These are phyloP conservation scores for Solanum ossicruentum DNA, from an alignment of 257 asterid genomes.

Conservation along the genomic window DNA sequence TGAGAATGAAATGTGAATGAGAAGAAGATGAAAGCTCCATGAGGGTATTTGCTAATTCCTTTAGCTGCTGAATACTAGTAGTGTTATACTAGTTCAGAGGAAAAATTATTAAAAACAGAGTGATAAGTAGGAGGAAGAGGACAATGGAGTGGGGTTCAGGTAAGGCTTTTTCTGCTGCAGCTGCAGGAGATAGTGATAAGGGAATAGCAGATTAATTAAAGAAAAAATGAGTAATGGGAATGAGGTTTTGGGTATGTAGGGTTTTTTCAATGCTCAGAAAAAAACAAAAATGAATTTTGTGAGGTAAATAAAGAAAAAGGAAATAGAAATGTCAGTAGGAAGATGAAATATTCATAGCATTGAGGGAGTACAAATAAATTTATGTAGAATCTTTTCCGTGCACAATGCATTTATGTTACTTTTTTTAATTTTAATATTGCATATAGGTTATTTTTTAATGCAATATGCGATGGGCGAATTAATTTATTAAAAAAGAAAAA, in stretches of 20 bases:
- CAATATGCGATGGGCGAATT: neutral
- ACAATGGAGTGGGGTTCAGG: neutral
- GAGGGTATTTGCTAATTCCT: neutral
- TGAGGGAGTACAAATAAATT: neutral
- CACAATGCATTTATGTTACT: neutral
- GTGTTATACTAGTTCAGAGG: neutral
- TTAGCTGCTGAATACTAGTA: neutral
- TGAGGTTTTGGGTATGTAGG: neutral
- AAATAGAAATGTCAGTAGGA: neutral
- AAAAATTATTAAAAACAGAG: neutral
- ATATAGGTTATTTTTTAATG: neutral
- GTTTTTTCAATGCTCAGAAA: neutral
- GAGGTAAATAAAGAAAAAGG: neutral
- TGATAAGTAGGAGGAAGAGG: neutral
- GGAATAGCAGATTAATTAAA: neutral
- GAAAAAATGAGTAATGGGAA: neutral
- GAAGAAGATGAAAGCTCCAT: constrained; percentile 35
- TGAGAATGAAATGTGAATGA: constrained; percentile 10
- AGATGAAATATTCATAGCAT: neutral
- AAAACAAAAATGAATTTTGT: neutral
- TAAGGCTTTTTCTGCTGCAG: neutral
- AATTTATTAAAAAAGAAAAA: neutral
- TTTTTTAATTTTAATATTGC: neutral
- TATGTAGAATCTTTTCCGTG: constrained; percentile 1
- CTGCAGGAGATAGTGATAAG: neutral